These are phyloP conservation scores for Trypethelium eluteriae DNA, from an alignment of 495 filamentous ascomycete genomes.

Conservation along the genomic window DNA sequence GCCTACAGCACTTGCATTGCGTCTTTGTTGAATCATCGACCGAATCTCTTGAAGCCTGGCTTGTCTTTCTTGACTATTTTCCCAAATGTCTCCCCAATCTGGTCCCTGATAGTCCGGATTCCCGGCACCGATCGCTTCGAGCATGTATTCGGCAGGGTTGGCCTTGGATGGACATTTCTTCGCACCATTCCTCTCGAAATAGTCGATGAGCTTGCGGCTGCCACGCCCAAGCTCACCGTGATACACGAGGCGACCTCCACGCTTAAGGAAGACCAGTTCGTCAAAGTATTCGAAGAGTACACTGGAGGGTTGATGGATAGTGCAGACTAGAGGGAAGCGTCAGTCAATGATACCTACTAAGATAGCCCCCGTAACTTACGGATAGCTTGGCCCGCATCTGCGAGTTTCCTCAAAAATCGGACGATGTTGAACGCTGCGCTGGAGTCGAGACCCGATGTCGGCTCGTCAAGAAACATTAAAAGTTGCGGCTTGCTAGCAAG, in stretches of 20 bases:
- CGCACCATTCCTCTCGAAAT: slow-evolving; percentile 57
- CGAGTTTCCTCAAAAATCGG: slow-evolving; percentile 57
- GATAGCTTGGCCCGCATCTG: slow-evolving; percentile 59
- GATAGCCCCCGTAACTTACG: background rate
- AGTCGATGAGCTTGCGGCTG: slow-evolving; percentile 49
- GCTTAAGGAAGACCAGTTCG: slow-evolving; percentile 57
- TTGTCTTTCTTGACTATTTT: slow-evolving; percentile 59
- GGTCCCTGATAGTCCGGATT: slow-evolving; percentile 62
- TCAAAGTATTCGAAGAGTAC: slow-evolving; percentile 70
- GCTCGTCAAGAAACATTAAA: slow-evolving; percentile 70
- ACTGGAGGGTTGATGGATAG: slow-evolving; percentile 70
- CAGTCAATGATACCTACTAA: too few species aligned
- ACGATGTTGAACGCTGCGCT: slow-evolving; percentile 59
- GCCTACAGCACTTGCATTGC: slow-evolving; percentile 30
- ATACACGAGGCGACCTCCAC: slow-evolving; percentile 64
- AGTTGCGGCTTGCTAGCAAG: slow-evolving; percentile 58
- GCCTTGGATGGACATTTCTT: slow-evolving; percentile 48
- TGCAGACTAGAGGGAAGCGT: slow-evolving; percentile 40
- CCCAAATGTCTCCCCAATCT: slow-evolving; percentile 80
- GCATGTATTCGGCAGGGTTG: slow-evolving; percentile 66
- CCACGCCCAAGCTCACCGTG: slow-evolving; percentile 56
- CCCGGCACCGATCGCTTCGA: slow-evolving; percentile 64
- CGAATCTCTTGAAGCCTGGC: slow-evolving; percentile 61
- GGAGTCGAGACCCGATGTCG: slow-evolving; percentile 61
- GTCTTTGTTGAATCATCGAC: slow-evolving; percentile 52